These are phyloP conservation scores for Herpetomonas samuelpessoai DNA, from an alignment of 208 protist species.

Conservation along the genomic window DNA sequence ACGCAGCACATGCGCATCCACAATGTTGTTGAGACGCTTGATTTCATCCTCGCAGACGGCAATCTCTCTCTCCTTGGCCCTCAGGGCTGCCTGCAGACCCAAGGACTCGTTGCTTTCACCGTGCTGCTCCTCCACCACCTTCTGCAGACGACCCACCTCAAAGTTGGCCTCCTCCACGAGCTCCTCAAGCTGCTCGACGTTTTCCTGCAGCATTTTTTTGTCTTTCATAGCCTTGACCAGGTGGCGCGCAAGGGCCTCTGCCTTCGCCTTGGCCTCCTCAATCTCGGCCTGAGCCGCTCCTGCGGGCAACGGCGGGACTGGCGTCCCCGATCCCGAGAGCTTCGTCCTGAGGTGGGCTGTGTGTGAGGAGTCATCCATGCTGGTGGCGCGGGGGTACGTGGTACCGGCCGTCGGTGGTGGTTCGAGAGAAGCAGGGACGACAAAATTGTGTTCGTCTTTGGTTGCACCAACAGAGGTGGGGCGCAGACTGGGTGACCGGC, in stretches of 20 bases:
- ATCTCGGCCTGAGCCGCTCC: slow-evolving; percentile 16
- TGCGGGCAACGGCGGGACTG: background rate
- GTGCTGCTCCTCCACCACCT: slow-evolving; percentile 44
- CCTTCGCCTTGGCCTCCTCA: slow-evolving; percentile 56
- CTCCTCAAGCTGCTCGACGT: slow-evolving; percentile 55
- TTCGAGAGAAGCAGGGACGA: background rate
- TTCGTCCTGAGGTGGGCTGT: background rate
- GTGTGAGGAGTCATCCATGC: background rate
- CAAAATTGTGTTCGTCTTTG: background rate
- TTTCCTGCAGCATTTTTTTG: slow-evolving; percentile 52
- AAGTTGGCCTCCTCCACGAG: slow-evolving; percentile 55
- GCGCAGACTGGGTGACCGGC: background rate
- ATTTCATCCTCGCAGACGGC: slow-evolving; percentile 79
- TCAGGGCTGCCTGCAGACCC: slow-evolving; percentile 40
- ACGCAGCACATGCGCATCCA: slow-evolving; percentile 50
- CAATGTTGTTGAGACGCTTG: slow-evolving; percentile 45
- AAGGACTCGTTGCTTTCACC: slow-evolving; percentile 20
- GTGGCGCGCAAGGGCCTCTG: slow-evolving; percentile 75
- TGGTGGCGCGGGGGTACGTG: background rate
- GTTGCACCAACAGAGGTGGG: background rate
- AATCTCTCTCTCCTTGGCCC: slow-evolving; percentile 77
- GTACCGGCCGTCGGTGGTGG: background rate
- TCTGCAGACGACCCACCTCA: slow-evolving; percentile 60
- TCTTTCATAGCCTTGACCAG: slow-evolving; percentile 74
- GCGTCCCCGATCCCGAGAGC: background rate